Percentiles rank a stretch among this genome's conserved stretches.
phyloP scores from a whole-genome alignment of 2,329 filamentous ascomycete species.

The Periconia digitata region DNA sequence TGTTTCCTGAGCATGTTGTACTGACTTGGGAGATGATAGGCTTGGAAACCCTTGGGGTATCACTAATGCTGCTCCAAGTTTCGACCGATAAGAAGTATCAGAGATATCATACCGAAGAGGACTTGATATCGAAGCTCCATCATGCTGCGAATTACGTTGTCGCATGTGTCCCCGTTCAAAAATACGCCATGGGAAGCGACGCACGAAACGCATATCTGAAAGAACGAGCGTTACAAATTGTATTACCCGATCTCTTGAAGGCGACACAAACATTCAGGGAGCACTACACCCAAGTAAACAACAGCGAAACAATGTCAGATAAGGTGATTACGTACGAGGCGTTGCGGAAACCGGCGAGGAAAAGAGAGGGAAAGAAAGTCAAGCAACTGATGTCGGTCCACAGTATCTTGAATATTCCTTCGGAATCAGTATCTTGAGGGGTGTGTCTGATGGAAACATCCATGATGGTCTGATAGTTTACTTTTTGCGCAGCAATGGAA shows the following conservation, averaged over 20 bases:
- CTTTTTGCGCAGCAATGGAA: no score
- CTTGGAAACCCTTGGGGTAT: background rate
- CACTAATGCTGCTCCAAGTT: background rate
- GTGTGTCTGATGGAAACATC: no score
- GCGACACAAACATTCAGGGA: background rate
- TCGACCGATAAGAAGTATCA: background rate
- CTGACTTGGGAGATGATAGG: background rate
- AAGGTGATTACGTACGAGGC: background rate
- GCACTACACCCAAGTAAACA: background rate
- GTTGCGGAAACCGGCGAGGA: background rate
- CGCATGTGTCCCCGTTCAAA: background rate
- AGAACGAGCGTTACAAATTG: background rate
- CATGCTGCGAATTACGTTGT: conserved; percentile 1
- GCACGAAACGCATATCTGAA: background rate
- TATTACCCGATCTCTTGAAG: background rate
- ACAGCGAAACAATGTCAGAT: background rate
- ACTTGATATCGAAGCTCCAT: background rate
- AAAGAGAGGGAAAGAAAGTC: background rate
- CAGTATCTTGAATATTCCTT: background rate
- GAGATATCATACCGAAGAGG: background rate
- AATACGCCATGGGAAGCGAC: conserved; percentile 1
- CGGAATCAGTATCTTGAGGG: no score
- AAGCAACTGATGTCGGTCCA: background rate
- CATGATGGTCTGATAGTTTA: no score
- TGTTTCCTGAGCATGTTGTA: no score